phyloP scores from a whole-genome alignment of 208 protist species.

The Trypanosoma platydactyli region DNA sequence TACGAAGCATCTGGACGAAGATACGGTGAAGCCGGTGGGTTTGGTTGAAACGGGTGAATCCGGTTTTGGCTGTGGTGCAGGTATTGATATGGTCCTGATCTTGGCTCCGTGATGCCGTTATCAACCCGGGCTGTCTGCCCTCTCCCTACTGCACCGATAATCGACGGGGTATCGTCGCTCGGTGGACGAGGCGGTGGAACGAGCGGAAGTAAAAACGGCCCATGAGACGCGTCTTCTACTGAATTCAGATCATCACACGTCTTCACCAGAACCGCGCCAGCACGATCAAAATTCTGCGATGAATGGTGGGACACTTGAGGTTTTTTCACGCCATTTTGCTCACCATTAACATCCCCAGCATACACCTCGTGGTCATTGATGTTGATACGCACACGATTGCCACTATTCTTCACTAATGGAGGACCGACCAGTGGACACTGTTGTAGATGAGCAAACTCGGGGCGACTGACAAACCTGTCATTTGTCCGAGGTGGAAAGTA shows the following conservation, averaged over 20 bases:
- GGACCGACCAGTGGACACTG: constrained; percentile 3
- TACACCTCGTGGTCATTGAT: constrained; percentile 35
- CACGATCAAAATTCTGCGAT: neutral
- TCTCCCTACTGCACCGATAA: constrained; percentile 7
- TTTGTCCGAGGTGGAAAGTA: constrained; percentile 76
- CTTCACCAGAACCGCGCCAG: neutral
- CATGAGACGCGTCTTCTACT: neutral
- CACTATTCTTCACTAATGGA: neutral
- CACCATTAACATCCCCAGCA: neutral
- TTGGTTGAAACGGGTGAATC: neutral
- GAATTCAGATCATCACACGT: neutral
- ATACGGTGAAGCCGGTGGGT: neutral
- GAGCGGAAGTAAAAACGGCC: constrained; percentile 14
- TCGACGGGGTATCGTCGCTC: constrained; percentile 3
- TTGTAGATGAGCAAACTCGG: neutral
- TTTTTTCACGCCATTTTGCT: neutral
- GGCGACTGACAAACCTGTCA: constrained; percentile 57
- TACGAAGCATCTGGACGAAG: neutral
- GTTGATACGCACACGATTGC: constrained; percentile 40
- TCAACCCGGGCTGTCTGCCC: neutral
- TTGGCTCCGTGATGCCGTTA: neutral
- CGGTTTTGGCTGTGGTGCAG: constrained; percentile 34
- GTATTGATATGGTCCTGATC: constrained; percentile 48
- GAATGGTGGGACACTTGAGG: neutral
- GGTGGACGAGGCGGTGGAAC: constrained; percentile 22